Evolutionary conservation across 345 rosid genomes (phyloP), one percentile per base, ranked within the genome.

Genomic region (Cardamine occulta): DNA sequence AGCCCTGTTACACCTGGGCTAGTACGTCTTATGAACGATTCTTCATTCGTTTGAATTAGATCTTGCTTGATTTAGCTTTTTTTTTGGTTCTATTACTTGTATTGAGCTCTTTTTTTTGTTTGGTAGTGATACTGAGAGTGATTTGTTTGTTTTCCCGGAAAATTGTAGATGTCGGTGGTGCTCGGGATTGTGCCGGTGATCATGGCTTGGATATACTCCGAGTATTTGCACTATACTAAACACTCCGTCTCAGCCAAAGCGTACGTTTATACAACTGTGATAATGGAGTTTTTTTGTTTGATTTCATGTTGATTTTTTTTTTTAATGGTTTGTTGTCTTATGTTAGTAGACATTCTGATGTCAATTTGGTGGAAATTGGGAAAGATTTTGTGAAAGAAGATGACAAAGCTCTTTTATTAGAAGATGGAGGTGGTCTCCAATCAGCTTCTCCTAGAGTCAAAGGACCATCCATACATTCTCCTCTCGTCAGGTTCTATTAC

Each of bases 321-420:
- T 37, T 37, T 8, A 37, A 37, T 45, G 63, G 5, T 15, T 21
- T 63, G 10, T 4, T 28, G 9, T 61, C 5, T 44, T 44, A 7
- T 74, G 67, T 48, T 84, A 89, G 94, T 86, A 90, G 99, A 86
- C 86, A 79, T 58, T 95, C 97, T 42, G 97, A 95, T 59, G 72
- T 92, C 59, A 82, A 71, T 74, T 81, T 95, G 82, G 94, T 86
- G 66, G 97, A 92, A 72, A 37, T 89, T 73, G 88, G 81, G 39
- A 78, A 72, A 32, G 87, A 58, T 7, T 68, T 78, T 10, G 88
- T 90, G 2, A 86, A 86, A 78, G 97, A 90, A 53, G 99, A 95
- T 71, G 82, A 82, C 65, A 96, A 88, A 59, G 88, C 89, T 74
- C 82, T 92, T 15, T 78, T 95, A 37, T 68, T 92, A 66, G 99